Conservation (phyloP, 768 basidiomycete genomes). For the Cubamyces sp. region DNA sequence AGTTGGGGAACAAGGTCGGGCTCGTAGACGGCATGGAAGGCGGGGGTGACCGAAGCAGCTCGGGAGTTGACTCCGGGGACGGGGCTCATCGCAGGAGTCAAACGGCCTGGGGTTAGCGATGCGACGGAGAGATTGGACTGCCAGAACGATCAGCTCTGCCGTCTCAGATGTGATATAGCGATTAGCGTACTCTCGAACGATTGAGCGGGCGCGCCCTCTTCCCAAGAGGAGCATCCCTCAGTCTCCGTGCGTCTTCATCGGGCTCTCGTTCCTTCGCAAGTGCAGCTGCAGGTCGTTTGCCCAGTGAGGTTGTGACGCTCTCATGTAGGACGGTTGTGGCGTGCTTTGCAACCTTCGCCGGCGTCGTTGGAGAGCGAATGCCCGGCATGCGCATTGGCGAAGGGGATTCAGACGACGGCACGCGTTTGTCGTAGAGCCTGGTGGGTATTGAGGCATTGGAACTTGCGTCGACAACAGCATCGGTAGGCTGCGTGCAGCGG, state of each 20-base stretch:
- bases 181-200: conserved; percentile 38
- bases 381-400: conserved; percentile 43
- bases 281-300: conserved; percentile 53
- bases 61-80: background rate
- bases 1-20: background rate
- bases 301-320: conserved; percentile 68
- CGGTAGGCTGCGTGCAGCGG: background rate
- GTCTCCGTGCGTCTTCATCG: conserved; percentile 6
- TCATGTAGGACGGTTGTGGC: conserved; percentile 64
- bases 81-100: conserved; percentile 1
- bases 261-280: conserved; percentile 35
- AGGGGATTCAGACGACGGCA: conserved; percentile 63
- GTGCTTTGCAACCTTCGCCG: conserved; percentile 36
- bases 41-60: background rate
- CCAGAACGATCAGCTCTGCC: background rate
- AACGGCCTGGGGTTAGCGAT: background rate
- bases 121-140: conserved; percentile 17
- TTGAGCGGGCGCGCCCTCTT: conserved; percentile 45
- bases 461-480: background rate
- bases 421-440: conserved; percentile 30
- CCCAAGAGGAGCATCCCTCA: conserved; percentile 30
- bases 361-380: conserved; percentile 29
- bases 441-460: conserved; percentile 22
- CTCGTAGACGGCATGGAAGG: background rate
- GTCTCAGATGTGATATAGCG: background rate